These are phyloP conservation scores for Fusarium lateritium DNA, from an alignment of 2,329 filamentous ascomycete genomes.

Conservation along the genomic window DNA sequence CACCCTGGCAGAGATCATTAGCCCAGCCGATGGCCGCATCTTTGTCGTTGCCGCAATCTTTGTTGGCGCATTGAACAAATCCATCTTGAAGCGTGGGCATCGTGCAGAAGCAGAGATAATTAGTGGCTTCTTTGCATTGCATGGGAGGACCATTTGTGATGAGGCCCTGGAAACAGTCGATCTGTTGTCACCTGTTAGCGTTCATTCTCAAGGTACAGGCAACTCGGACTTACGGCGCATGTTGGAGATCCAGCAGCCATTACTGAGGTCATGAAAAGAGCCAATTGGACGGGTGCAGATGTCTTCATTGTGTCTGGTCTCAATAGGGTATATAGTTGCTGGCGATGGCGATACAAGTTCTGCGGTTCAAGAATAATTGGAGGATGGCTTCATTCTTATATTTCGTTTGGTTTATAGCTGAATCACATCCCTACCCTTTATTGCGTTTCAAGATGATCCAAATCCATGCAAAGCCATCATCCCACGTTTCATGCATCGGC, in stretches of 20 bases:
- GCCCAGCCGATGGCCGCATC: constrained; percentile 43
- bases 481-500: constrained; percentile 30
- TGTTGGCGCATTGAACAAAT: constrained; percentile 45
- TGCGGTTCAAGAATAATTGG: no score
- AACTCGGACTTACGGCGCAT: constrained; percentile 32
- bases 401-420: background rate
- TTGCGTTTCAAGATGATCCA: constrained; percentile 30
- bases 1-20: constrained; percentile 53
- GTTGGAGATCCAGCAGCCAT: constrained; percentile 19
- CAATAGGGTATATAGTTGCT: background rate
- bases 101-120: constrained; percentile 53
- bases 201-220: fast-evolving
- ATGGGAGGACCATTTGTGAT: constrained; percentile 50
- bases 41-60: constrained; percentile 20
- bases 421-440: constrained; percentile 7
- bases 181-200: constrained; percentile 18
- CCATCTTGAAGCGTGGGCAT: constrained; percentile 42
- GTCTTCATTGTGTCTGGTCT: constrained; percentile 28
- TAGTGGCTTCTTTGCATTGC: constrained; percentile 50
- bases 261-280: constrained; percentile 27
- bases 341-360: no score
- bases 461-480: constrained; percentile 36
- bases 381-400: constrained; percentile 9
- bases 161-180: constrained; percentile 50
- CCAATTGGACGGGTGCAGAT: constrained; percentile 17